A percentile compares a stretch with the other conserved stretches of the same genome.
Conservation (phyloP, 306 rosid species). For the Vigna unguiculata region DNA sequence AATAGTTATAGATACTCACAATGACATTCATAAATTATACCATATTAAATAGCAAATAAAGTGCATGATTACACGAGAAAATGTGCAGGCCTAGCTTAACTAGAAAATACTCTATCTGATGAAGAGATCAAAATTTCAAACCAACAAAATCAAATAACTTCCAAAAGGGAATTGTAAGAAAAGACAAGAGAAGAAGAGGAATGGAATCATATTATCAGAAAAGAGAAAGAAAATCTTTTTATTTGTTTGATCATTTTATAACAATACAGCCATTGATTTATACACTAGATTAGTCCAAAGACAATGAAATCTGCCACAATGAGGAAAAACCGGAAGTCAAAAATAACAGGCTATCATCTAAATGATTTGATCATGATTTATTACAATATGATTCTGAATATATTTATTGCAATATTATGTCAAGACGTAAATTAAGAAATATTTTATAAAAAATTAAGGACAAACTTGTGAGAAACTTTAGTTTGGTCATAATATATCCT, state of each 20-base stretch:
- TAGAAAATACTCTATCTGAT: background rate
- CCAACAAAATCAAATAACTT: background rate
- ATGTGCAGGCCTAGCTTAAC: background rate
- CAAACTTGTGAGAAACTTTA: background rate
- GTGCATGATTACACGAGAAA: constrained; percentile 18
- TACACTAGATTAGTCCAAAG: background rate
- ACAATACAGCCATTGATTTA: background rate
- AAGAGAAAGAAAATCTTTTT: background rate
- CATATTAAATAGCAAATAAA: background rate
- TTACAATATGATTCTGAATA: background rate
- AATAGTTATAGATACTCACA: background rate
- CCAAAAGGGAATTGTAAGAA: background rate
- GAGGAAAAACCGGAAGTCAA: background rate
- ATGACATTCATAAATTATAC: constrained; percentile 4
- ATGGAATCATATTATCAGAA: background rate
- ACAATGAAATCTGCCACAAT: background rate
- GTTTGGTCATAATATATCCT: background rate
- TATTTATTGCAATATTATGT: background rate
- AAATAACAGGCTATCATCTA: background rate
- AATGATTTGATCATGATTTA: too few relatives aligned
- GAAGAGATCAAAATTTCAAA: constrained; percentile 2
- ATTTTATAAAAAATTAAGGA: background rate
- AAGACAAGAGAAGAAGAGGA: background rate
- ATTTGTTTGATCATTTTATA: background rate
- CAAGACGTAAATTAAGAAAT: background rate